Evolutionary conservation across 176 grass and related monocot genomes (phyloP), one percentile per base, ranked within the genome.

Genomic region (Dendrocalamus sinicus): DNA sequence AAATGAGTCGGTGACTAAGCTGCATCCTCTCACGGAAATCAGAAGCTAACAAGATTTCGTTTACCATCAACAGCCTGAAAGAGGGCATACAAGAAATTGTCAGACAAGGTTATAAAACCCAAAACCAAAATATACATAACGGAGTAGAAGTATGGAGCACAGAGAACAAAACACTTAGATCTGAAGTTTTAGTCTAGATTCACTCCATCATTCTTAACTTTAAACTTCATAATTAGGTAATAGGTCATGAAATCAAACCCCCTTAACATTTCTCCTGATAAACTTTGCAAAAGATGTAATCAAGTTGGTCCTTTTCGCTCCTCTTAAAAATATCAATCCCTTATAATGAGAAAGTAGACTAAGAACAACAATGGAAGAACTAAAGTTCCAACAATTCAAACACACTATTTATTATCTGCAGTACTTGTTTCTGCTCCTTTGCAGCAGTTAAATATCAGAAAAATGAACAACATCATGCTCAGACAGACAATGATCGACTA

Each of bases 41-140:
- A 65, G 14, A 57, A 63, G 39, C 26, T 44, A 76, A 58, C 57
- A 79, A 51, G 26, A 8, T 65, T 23, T 37, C 0, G 20, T 22
- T 39, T 12, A 67, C 40, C 26, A 32, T 67, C 26, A 79, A 59
- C 61, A 67, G 7, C 75, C 89, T 91, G 85, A 44, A 68, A 86
- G 9, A 52, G 12, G 46, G n/a, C 22, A 50, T 15, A 12, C 12
- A 52, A 80, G 30, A 74, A n/a, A 62, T 66, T 69, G 60, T 87
- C 14, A 81, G 54, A 23, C 71, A 76, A 70, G 5, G 75, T 57
- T 51, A 32, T 45, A 66, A 84, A 7, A 86, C 4, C 57, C 30
- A 75, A 60, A 16, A 40, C 39, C 8, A 72, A 39, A 78, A 45
- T 30, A 70, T 10, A 43, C 19, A 26, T 5, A 84, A 55, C 6